phyloP scores from a whole-genome alignment of 2,329 filamentous ascomycete species.

The Ascochyta viciae-villosae region DNA sequence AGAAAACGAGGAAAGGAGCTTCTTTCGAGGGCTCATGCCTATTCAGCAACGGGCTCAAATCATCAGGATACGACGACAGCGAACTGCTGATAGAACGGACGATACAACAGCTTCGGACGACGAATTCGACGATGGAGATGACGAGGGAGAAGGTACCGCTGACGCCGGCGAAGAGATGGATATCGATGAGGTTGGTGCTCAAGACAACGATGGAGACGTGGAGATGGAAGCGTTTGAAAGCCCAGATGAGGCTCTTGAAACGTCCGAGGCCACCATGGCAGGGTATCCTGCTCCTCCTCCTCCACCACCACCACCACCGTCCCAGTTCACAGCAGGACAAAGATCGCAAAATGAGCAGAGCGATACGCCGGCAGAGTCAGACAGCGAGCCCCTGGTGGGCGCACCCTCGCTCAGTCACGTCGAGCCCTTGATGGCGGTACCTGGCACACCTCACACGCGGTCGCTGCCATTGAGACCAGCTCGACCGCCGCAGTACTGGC shows the following conservation, averaged over 20 bases:
- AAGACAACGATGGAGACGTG: conserved; percentile 57
- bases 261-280: conserved; percentile 78
- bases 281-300: conserved; percentile 68
- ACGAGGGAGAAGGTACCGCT: conserved; percentile 54
- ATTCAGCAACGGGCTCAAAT: conserved; percentile 38
- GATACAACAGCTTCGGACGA: conserved; percentile 53
- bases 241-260: conserved; percentile 72
- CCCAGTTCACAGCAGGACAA: conserved; percentile 6
- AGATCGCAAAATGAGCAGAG: conserved; percentile 58
- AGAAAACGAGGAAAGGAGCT: conserved; percentile 46
- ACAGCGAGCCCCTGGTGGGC: conserved; percentile 67
- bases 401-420: conserved; percentile 69
- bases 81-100: conserved; percentile 52
- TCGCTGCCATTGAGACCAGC: conserved; percentile 58
- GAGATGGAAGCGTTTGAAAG: conserved; percentile 57
- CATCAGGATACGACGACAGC: conserved; percentile 33
- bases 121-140: conserved; percentile 57
- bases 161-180: conserved; percentile 57
- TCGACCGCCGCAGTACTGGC: conserved; percentile 82
- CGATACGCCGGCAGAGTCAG: conserved; percentile 74
- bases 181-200: conserved; percentile 52
- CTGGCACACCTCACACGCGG: conserved; percentile 72
- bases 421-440: conserved; percentile 74
- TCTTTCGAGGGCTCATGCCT: conserved; percentile 35
- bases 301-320: conserved; percentile 51